Evolutionary conservation across 768 basidiomycete genomes (phyloP).

Genomic region (Auricularia sp.): DNA sequence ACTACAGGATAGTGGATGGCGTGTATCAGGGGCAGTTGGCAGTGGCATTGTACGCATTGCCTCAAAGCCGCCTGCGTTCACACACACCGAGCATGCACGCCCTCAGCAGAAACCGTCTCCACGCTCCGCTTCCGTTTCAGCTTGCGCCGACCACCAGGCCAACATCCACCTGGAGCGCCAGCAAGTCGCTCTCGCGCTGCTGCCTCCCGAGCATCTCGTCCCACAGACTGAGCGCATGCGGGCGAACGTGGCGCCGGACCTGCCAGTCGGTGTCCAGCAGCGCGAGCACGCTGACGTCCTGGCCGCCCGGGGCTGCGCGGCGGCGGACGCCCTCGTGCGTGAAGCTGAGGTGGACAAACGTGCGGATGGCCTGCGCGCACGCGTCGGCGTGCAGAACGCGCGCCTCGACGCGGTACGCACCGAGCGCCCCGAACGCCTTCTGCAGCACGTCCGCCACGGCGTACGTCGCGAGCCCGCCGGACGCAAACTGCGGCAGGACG

Average conservation of each 20-base stretch:
- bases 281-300: slow-evolving; percentile 49
- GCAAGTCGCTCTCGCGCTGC: slow-evolving; percentile 16
- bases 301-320: slow-evolving; percentile 26
- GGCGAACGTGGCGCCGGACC: slow-evolving; percentile 17
- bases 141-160: too few relatives aligned
- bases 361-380: slow-evolving; percentile 33
- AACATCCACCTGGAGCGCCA: too few relatives aligned
- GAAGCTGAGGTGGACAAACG: slow-evolving; percentile 29
- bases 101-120: too few relatives aligned
- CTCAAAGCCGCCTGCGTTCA: too few relatives aligned
- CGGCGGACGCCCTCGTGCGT: slow-evolving; percentile 53
- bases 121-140: too few relatives aligned
- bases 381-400: too few relatives aligned
- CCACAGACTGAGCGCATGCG: slow-evolving; percentile 37
- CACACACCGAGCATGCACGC: too few relatives aligned
- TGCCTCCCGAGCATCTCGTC: slow-evolving; percentile 55
- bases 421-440: slow-evolving; percentile 20
- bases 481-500: neutral
- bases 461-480: slow-evolving; percentile 34
- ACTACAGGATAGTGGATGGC: too few relatives aligned
- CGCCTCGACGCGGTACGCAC: too few relatives aligned
- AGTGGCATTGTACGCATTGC: too few relatives aligned
- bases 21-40: too few relatives aligned
- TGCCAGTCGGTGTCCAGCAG: slow-evolving; percentile 55
- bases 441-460: slow-evolving; percentile 36